Percentiles rank a stretch among this genome's conserved stretches.
phyloP scores from a whole-genome alignment of 208 protist species.

The Crithidia acanthocephali region DNA sequence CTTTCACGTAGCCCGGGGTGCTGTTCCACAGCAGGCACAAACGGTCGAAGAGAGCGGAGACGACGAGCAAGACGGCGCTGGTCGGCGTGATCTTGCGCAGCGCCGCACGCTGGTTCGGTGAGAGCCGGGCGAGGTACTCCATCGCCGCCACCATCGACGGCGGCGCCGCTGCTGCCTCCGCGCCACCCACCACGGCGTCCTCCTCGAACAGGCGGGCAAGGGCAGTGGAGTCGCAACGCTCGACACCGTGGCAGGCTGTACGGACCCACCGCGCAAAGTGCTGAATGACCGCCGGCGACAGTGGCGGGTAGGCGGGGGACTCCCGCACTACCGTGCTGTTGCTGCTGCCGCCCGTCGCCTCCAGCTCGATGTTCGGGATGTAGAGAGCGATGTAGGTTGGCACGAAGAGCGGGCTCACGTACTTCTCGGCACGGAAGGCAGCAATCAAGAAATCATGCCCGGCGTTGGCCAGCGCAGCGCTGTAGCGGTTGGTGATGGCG shows the following conservation, averaged over 20 bases:
- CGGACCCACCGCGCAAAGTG: constrained; percentile 73
- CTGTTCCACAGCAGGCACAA: constrained; percentile 69
- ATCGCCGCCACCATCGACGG: constrained; percentile 9
- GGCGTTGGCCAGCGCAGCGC: constrained; percentile 49
- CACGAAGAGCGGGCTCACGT: constrained; percentile 73
- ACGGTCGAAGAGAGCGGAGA: constrained; percentile 79
- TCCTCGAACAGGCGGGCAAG: constrained; percentile 47
- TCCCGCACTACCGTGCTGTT: background rate
- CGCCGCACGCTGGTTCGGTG: constrained; percentile 22
- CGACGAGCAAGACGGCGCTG: constrained; percentile 72
- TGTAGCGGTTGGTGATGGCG: constrained; percentile 46
- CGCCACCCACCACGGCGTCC: constrained; percentile 22
- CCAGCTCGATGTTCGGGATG: constrained; percentile 37
- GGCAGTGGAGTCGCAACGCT: constrained; percentile 57
- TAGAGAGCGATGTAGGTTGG: constrained; percentile 76
- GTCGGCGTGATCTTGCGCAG: constrained; percentile 61
- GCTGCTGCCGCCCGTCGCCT: background rate
- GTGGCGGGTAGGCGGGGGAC: constrained; percentile 44
- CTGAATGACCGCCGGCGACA: constrained; percentile 52
- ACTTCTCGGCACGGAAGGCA: constrained; percentile 58
- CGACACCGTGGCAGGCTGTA: constrained; percentile 54
- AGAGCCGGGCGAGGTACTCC: constrained; percentile 24
- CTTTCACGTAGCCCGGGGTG: constrained; percentile 29
- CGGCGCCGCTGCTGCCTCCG: constrained; percentile 15
- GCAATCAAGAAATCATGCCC: constrained; percentile 75